phyloP scores from a whole-genome alignment of 2,329 filamentous ascomycete species.

The Botrytis tulipae region DNA sequence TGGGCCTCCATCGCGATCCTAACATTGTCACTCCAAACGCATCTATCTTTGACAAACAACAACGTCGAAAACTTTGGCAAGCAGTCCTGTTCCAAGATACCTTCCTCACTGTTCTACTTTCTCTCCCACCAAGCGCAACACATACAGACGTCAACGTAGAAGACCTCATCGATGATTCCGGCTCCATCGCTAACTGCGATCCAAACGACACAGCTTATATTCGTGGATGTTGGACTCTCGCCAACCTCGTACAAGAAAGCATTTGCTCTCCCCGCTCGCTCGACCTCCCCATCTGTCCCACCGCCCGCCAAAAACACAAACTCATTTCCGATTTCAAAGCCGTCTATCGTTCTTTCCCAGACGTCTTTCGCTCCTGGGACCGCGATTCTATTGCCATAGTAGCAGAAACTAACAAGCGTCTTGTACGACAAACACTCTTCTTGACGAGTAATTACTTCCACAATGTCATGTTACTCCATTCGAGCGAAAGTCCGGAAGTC shows the following conservation, averaged over 20 bases:
- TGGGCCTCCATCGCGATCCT: conserved; percentile 77
- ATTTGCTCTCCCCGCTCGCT: conserved; percentile 74
- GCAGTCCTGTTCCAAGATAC: conserved; percentile 79
- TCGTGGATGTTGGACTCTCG: conserved; percentile 70
- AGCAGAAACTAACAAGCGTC: conserved; percentile 59
- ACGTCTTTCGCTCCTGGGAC: conserved; percentile 68
- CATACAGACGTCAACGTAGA: conserved; percentile 78
- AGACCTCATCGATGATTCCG: conserved; percentile 64
- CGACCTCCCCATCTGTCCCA: conserved; percentile 68
- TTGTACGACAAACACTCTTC: conserved; percentile 73
- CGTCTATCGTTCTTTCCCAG: conserved; percentile 71
- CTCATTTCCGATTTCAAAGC: conserved; percentile 68
- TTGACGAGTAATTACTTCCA: conserved; percentile 81
- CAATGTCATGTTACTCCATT: conserved; percentile 76
- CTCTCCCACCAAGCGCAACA: conserved; percentile 73
- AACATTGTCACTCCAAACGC: conserved; percentile 69
- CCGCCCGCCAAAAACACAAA: conserved; percentile 65
- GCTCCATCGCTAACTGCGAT: conserved; percentile 56
- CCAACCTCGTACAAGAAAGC: conserved; percentile 73
- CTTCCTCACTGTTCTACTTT: conserved; percentile 74
- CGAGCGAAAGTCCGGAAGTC: conserved; percentile 62
- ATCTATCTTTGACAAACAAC: conserved; percentile 70
- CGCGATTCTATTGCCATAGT: conserved; percentile 55
- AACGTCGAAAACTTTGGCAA: conserved; percentile 78
- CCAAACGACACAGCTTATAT: conserved; percentile 67